These are phyloP conservation scores for Phytophthora cactorum DNA, from an alignment of 352 stramenopile species.

Conservation along the genomic window DNA sequence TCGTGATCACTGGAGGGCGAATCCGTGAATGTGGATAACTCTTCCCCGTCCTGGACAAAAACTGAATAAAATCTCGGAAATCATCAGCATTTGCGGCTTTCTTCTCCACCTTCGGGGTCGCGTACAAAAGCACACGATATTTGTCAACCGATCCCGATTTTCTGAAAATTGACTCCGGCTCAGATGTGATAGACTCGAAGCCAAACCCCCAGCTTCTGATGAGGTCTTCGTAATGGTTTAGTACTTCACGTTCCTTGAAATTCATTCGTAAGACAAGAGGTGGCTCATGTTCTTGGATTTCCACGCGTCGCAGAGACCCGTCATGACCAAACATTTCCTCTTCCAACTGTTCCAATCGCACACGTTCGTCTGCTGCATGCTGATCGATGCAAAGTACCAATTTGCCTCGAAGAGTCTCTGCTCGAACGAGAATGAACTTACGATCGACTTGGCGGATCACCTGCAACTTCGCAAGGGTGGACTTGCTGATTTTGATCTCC, in stretches of 20 bases:
- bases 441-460: slow-evolving; percentile 91
- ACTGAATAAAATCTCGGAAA: slow-evolving; percentile 87
- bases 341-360: slow-evolving; percentile 89
- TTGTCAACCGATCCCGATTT: slow-evolving; percentile 8
- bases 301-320: slow-evolving; percentile 58
- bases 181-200: slow-evolving; percentile 40
- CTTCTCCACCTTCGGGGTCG: slow-evolving; percentile 76
- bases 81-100: slow-evolving; percentile 68
- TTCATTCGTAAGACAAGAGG: slow-evolving; percentile 69
- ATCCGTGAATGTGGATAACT: slow-evolving; percentile 36
- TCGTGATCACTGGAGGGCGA: slow-evolving; percentile 79
- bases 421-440: slow-evolving; percentile 90
- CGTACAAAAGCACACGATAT: slow-evolving; percentile 36
- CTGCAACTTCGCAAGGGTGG: slow-evolving; percentile 63
- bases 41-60: slow-evolving; percentile 45
- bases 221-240: slow-evolving; percentile 52
- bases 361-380: slow-evolving; percentile 91
- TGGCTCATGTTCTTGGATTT: slow-evolving; percentile 56
- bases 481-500: slow-evolving; percentile 67
- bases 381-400: slow-evolving; percentile 90
- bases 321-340: slow-evolving; percentile 59
- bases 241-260: slow-evolving; percentile 46
- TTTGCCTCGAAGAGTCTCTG: slow-evolving; percentile 24
- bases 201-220: slow-evolving; percentile 87
- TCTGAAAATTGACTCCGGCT: slow-evolving; percentile 5